Base-by-base conservation (phyloP, 139 green algal species). In the Chlorella vulgaris region DNA sequence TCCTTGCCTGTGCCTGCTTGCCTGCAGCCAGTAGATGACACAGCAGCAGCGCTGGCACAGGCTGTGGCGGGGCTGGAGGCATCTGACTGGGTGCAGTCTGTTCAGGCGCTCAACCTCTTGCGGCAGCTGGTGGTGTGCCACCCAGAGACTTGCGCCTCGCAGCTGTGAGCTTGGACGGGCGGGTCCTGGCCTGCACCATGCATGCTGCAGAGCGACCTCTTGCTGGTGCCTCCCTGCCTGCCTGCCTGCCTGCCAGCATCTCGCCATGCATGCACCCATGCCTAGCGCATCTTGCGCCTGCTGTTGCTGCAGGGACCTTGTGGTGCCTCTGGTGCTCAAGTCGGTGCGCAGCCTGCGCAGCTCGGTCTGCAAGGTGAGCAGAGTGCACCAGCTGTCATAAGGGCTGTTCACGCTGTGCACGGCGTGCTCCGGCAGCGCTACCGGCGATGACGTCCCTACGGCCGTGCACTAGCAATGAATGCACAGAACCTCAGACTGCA, bases 291-390 rank as follows among this genome's bases (percentile, higher is more conserved):
- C 31, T 38, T 28, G 7, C 63, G 19, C 15, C 69, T 26, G n/a
- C n/a, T n/a, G n/a, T n/a, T n/a, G n/a, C 47, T 55, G 66, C 85
- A 87, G 81, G 62, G 36, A n/a, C n/a, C 22, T 61, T 15, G 22
- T 84, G 42, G 24, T 92, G 15, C 80, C 83, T 19, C 65, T 77
- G 24, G 81, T 91, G 21, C 43, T 92, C 31, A 93, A 92, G 29
- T 76, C 68, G 21, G 74, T 92, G 42, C 87, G 86, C 35, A 93
- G 80, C 78, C 78, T 90, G 65, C 85, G 89, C 61, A 93, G 89
- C 66, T 88, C 84, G 2, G 18, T 93, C 18, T 89, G 79, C 81
- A 93, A 93, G 86, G 84, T 89, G 78, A n/a, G 73, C 8, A 21
- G 18, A 8, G 55, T n/a, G 15, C 18, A 58, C 13, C 13, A 7